Base-by-base conservation (phyloP, 352 stramenopile species). In the Phytopythium sindhum region DNA sequence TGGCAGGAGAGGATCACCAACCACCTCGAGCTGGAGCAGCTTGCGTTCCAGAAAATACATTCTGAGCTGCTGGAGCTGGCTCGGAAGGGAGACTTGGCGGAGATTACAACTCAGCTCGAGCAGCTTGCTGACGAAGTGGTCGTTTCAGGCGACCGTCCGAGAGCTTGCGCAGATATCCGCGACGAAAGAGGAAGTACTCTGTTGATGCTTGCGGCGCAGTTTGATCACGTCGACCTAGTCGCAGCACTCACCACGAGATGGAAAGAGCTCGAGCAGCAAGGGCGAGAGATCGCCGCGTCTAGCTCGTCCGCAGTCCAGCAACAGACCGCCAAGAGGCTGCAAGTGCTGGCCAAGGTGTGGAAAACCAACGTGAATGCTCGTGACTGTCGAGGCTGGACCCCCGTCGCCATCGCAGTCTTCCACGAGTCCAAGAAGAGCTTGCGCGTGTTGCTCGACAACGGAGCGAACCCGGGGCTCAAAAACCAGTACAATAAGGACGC, bases 401-500 rank as follows among this genome's bases (percentile, higher is more conserved):
- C 88, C 0, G 76, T 89, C 12, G 70, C 84, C 28, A 91, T 97
- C 39, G 88, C 88, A 8, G 84, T 96, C 2, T 97, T 97, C 64
- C 89, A 97, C 64, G 86, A 93, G 50, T 73, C 86, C 5, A 96
- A 96, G 64, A 81, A 71, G 56, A 78, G 74, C 31, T 52, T 95
- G 23, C 69, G 73, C 23, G 31, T 96, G 23, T 59, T 97, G 24
- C 73, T 97, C 12, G 74, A 91, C 23, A 76, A 96, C 48, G 88
- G 88, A 21, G 87, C 73, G 0, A 84, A 97, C 52, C 90, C 90
- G 10, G 86, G 72, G 35, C 70, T 97, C 6, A 95, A 94, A 62
- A 97, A 96, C 37, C 82, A 90, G 57, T 97, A 97, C 77, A 95
- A 95, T 69, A 96, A 96, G 62, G 93, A 84, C 52, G 87, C 88